Conservation (phyloP, 129 eudicot genomes). For the Arctium lappa region DNA sequence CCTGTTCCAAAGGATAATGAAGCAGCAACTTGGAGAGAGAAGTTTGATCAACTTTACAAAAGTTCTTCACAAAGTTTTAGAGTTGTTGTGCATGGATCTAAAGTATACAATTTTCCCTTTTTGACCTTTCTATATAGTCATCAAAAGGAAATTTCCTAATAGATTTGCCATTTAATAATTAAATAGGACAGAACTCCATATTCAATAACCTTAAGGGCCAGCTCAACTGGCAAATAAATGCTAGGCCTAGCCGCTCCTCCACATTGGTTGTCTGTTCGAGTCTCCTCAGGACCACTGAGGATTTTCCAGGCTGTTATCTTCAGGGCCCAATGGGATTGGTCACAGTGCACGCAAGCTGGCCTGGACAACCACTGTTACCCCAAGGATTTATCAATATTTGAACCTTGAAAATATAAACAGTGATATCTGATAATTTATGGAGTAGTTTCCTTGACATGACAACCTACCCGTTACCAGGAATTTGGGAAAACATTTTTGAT, state of each 20-base stretch:
- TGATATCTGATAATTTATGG: background rate
- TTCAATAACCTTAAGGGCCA: background rate
- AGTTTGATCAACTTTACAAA: slow-evolving; percentile 86
- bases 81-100: slow-evolving; percentile 95
- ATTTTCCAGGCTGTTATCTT: too few species aligned
- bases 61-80: slow-evolving; percentile 94
- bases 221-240: background rate
- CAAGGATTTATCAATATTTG: background rate
- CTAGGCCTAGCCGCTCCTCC: background rate
- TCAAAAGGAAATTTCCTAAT: background rate
- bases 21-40: slow-evolving; percentile 98
- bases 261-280: background rate
- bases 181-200: background rate
- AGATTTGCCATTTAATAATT: background rate
- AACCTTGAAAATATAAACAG: background rate
- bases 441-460: background rate
- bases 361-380: background rate
- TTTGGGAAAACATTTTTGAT: background rate
- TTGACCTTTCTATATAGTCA: background rate
- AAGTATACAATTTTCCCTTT: slow-evolving; percentile 46
- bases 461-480: background rate
- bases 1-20: slow-evolving; percentile 88
- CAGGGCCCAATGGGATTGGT: background rate
- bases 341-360: background rate
- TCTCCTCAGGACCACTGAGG: too few species aligned